Conservation (phyloP, 148 eudicot species). For the Cornus suecica region DNA sequence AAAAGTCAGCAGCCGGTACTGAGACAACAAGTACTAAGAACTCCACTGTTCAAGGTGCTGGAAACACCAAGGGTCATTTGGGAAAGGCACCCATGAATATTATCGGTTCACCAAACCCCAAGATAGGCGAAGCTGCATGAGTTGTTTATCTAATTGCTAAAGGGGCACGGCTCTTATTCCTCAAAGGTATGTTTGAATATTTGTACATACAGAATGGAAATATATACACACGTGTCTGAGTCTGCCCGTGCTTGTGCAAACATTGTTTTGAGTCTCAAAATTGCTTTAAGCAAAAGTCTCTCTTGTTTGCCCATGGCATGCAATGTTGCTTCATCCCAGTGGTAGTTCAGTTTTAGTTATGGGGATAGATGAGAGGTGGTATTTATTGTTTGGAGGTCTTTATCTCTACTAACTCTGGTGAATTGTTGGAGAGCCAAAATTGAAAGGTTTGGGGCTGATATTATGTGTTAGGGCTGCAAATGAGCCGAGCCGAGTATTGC, state of each 20-base stretch:
- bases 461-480: too few species aligned
- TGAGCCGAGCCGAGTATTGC: too few species aligned
- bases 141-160: background rate
- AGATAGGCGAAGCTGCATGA: constrained; percentile 32
- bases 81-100: constrained; percentile 50
- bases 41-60: constrained; percentile 51
- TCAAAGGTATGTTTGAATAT: background rate
- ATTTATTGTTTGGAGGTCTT: background rate
- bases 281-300: background rate
- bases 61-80: constrained; percentile 47
- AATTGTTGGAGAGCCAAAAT: background rate
- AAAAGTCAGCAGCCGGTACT: constrained; percentile 44
- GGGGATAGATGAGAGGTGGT: background rate
- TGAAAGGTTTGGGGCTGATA: background rate
- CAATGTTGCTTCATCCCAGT: background rate
- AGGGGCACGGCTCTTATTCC: background rate
- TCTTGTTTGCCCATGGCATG: background rate
- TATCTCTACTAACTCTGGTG: background rate
- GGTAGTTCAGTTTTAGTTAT: background rate
- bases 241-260: background rate
- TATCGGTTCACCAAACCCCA: constrained; percentile 48
- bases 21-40: constrained; percentile 39
- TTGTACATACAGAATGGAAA: background rate
- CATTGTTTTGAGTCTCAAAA: background rate
- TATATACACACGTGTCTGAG: background rate